Base-by-base conservation (phyloP, 129 eudicot genomes). In the Ambrosia trifida region DNA sequence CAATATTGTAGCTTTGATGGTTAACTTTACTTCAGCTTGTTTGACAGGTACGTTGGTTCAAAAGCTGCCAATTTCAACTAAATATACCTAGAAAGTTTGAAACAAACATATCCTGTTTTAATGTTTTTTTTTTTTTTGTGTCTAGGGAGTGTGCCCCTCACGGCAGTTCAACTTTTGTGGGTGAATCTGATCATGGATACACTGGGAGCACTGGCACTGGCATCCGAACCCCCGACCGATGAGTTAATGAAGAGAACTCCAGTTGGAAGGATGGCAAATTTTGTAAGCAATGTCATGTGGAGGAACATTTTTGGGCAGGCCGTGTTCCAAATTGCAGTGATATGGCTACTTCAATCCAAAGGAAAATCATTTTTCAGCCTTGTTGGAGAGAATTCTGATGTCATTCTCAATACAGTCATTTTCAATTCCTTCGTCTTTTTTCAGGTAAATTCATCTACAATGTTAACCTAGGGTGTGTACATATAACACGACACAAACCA, bases 141-240 rank as follows among this genome's bases (percentile, higher is more conserved):
- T 79, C 63, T 81, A 95, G 99, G 99, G 64, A 85, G 84, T 51
- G 96, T 97, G 54, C 99, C 97, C 10, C 97, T 95, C 36, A 90
- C 97, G 14, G 97, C 99, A 47, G 99, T 95, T 78, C 97, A 95
- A 46, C 89, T 95, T 46, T 81, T 95, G 83, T 95, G 99, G 99
- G 97, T 95, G 16, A 95, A 95, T 80, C 90, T 90, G 99, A 95
- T 95, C 40, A 95, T 95, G 99, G 99, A 95, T 74, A 95, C 97
- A 24, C 73, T 95, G 47, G 99, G 99, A 32, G 99, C 99, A 14
- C 96, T 95, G 18, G 97, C 99, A 2, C 78, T 95, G 19, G 97
- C 99, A 46, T 88, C 99, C 7, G 99, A 95, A 82, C 99, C 99
- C 13, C 99, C 99, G 38, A 86, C 85, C 46, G 97, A 90, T 20